phyloP scores from a whole-genome alignment of 441 rosid genomes.

The Corymbia citriodora region DNA sequence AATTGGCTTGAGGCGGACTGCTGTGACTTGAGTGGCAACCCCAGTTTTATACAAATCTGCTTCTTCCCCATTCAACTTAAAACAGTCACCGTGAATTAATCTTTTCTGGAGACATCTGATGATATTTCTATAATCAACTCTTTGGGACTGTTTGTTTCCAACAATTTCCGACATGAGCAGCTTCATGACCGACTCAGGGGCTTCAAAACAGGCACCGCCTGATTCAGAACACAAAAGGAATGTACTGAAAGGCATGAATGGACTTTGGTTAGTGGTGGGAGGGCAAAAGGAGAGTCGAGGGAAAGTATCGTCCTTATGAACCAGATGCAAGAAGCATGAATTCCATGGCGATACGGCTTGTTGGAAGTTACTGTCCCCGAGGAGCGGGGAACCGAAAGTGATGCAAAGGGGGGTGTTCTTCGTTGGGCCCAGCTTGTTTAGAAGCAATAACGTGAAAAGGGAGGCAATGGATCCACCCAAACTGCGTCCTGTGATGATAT shows the following conservation, averaged over 20 bases:
- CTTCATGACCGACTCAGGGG: slow-evolving; percentile 24
- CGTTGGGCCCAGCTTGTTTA: too few relatives aligned
- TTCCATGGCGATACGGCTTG: too few relatives aligned
- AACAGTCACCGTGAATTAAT: slow-evolving; percentile 9
- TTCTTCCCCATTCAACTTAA: neutral
- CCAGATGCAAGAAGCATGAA: too few relatives aligned
- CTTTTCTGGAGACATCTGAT: slow-evolving; percentile 3
- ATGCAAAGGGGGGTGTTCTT: too few relatives aligned
- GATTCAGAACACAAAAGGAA: slow-evolving; percentile 39
- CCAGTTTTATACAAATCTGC: slow-evolving; percentile 15
- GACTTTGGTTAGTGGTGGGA: neutral
- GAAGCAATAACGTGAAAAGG: too few relatives aligned
- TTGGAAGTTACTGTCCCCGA: too few relatives aligned
- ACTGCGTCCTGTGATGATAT: too few relatives aligned
- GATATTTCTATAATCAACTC: slow-evolving; percentile 2
- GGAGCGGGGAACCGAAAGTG: too few relatives aligned
- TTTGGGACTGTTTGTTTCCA: slow-evolving; percentile 10
- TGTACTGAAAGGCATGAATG: slow-evolving; percentile 51
- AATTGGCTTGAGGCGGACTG: slow-evolving; percentile 12
- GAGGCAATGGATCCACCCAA: too few relatives aligned
- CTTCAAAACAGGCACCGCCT: slow-evolving; percentile 36
- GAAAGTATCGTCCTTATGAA: slow-evolving; percentile 20
- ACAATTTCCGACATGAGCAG: slow-evolving; percentile 8
- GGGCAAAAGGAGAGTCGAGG: slow-evolving; percentile 14
- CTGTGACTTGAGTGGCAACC: slow-evolving; percentile 22